These are phyloP conservation scores for Ophiostoma tasmaniense DNA, from an alignment of 2,329 filamentous ascomycete species.

Conservation along the genomic window DNA sequence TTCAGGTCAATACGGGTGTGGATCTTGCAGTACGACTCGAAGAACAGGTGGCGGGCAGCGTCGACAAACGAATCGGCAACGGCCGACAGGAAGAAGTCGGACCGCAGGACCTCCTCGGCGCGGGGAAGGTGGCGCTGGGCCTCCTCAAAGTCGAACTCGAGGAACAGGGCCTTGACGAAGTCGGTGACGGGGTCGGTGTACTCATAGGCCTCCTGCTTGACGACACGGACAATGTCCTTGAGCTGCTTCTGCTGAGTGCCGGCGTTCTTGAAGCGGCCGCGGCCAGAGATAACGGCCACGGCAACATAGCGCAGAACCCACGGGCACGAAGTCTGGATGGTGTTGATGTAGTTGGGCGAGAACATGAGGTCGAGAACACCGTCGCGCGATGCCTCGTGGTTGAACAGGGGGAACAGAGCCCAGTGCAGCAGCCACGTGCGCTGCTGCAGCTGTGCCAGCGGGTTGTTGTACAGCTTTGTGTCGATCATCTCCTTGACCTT, in stretches of 20 bases:
- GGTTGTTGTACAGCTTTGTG: conserved; percentile 90
- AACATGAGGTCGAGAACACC: conserved; percentile 93
- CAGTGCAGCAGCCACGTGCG: conserved; percentile 97
- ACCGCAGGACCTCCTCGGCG: conserved; percentile 83
- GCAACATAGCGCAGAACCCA: conserved; percentile 94
- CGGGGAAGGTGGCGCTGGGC: conserved; percentile 79
- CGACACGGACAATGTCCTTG: conserved; percentile 92
- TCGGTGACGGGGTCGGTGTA: conserved; percentile 93
- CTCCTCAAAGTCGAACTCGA: conserved; percentile 95
- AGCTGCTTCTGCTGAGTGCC: conserved; percentile 93
- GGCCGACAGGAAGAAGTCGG: conserved; percentile 89
- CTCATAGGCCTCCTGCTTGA: conserved; percentile 95
- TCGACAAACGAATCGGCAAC: conserved; percentile 86
- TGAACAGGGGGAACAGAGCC: conserved; percentile 98
- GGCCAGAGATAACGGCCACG: conserved; percentile 90
- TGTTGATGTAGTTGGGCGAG: conserved; percentile 96
- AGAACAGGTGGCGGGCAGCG: conserved; percentile 89
- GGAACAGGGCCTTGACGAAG: conserved; percentile 91
- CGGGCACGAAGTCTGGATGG: conserved; percentile 93
- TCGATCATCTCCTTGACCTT: conserved; percentile 92
- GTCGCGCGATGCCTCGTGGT: conserved; percentile 86
- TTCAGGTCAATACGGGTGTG: conserved; percentile 97
- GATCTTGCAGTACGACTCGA: conserved; percentile 99
- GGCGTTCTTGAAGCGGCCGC: conserved; percentile 69
- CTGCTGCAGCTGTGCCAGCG: conserved; percentile 89